Conservation (phyloP, 768 basidiomycete genomes). For the Kwoniella dendrophila region DNA sequence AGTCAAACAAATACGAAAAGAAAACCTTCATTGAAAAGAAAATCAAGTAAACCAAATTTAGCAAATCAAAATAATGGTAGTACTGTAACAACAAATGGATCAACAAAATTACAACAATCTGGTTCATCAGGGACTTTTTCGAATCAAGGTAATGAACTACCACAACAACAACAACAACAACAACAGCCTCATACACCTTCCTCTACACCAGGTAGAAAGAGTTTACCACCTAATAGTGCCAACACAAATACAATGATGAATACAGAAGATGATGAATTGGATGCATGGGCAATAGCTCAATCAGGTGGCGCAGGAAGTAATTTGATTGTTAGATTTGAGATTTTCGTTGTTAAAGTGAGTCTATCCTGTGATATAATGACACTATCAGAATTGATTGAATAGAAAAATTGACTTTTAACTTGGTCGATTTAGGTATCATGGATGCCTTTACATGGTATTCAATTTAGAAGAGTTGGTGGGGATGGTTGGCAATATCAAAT, state of each 20-base stretch:
- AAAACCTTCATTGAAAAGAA: constrained; percentile 29
- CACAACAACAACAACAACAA: too few species aligned
- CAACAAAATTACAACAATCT: constrained; percentile 2
- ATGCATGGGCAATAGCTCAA: constrained; percentile 55
- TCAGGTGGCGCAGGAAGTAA: constrained; percentile 65
- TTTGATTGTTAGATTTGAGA: constrained; percentile 90
- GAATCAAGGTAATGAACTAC: too few species aligned
- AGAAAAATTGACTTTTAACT: neutral
- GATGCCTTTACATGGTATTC: constrained; percentile 89
- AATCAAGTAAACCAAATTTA: constrained; percentile 31
- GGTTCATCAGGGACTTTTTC: constrained; percentile 34
- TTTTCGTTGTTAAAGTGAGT: constrained; percentile 81
- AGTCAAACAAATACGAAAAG: constrained; percentile 8
- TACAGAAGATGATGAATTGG: constrained; percentile 50
- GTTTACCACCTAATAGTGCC: neutral
- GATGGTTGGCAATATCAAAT: constrained; percentile 98
- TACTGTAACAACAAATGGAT: constrained; percentile 16
- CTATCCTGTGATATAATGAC: neutral
- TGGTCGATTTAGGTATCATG: constrained; percentile 75
- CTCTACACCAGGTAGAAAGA: constrained; percentile 5
- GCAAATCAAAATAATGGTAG: too few species aligned
- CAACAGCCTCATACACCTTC: constrained; percentile 22
- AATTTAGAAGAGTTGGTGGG: constrained; percentile 86
- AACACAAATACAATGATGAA: too few species aligned
- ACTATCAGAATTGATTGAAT: neutral